Conservation (phyloP, 1,139 yeast genomes). For the Candida glucosophila region DNA sequence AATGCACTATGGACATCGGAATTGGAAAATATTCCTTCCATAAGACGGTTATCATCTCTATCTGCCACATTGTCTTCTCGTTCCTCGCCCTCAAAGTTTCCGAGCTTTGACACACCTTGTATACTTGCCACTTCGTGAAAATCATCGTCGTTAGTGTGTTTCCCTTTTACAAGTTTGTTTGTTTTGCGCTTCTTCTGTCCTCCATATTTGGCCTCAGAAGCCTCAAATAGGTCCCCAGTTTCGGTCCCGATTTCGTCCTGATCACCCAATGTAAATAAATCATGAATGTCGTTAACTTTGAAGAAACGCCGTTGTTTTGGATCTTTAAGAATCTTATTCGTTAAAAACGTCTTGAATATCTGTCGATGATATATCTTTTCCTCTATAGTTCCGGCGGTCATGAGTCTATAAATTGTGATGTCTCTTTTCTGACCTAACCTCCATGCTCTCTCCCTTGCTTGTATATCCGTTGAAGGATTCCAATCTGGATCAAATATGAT, state of each 20-base stretch:
- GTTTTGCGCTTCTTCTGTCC: slow-evolving; percentile 20
- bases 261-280: slow-evolving; percentile 77
- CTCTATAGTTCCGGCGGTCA: slow-evolving; percentile 94
- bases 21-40: slow-evolving; percentile 67
- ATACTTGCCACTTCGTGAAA: slow-evolving; percentile 44
- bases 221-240: slow-evolving; percentile 56
- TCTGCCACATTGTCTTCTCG: slow-evolving; percentile 17
- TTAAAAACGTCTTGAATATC: slow-evolving; percentile 87
- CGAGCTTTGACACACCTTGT: slow-evolving; percentile 48
- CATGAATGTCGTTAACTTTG: slow-evolving; percentile 86
- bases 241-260: slow-evolving; percentile 58
- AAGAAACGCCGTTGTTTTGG: slow-evolving; percentile 92
- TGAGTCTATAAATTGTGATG: slow-evolving; percentile 83
- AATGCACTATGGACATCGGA: slow-evolving; percentile 71
- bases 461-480: slow-evolving; percentile 97
- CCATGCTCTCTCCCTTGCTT: slow-evolving; percentile 97
- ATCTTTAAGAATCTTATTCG: slow-evolving; percentile 89
- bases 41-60: slow-evolving; percentile 46
- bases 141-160: slow-evolving; percentile 43
- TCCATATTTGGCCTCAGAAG: slow-evolving; percentile 35
- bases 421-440: slow-evolving; percentile 90
- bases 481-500: slow-evolving; percentile 96
- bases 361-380: slow-evolving; percentile 96
- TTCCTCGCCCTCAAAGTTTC: slow-evolving; percentile 33
- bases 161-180: slow-evolving; percentile 14